Evolutionary conservation across 2,329 filamentous ascomycete species (phyloP).

Genomic region (Fusarium sp.): DNA sequence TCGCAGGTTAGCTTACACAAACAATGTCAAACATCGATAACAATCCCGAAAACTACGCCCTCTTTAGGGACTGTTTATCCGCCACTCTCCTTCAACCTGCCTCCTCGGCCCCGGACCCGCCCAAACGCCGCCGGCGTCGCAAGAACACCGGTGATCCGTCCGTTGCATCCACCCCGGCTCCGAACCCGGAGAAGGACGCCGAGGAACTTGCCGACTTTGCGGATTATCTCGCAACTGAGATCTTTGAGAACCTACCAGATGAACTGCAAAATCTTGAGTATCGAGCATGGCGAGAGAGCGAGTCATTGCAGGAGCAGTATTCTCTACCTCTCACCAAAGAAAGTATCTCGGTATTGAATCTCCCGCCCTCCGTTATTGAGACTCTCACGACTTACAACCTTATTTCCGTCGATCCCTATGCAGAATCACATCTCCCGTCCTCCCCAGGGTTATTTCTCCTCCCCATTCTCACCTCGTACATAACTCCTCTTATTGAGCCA

Average conservation of each 20-base stretch:
- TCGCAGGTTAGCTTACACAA: constrained; percentile 8
- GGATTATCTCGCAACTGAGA: constrained; percentile 79
- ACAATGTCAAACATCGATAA: constrained; percentile 41
- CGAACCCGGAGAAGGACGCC: constrained; percentile 55
- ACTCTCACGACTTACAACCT: constrained; percentile 77
- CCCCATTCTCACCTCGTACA: constrained; percentile 73
- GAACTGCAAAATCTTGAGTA: constrained; percentile 74
- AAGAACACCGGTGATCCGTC: constrained; percentile 35
- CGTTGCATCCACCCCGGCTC: constrained; percentile 25
- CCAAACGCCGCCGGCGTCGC: constrained; percentile 59
- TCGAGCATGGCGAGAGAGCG: constrained; percentile 59
- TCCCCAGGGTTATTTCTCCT: constrained; percentile 69
- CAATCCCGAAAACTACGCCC: constrained; percentile 58
- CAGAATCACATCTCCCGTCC: constrained; percentile 53
- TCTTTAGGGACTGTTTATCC: constrained; percentile 82
- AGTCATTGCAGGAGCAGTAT: constrained; percentile 67
- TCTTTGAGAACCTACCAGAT: constrained; percentile 74
- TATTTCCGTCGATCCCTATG: constrained; percentile 58
- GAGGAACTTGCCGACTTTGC: constrained; percentile 85
- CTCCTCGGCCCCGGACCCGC: constrained; percentile 57
- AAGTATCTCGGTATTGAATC: constrained; percentile 67
- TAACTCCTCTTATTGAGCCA: constrained; percentile 67
- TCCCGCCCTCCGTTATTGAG: constrained; percentile 69
- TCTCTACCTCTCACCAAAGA: constrained; percentile 67
- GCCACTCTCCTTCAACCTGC: constrained; percentile 75